Conservation (phyloP, 1,284 basidiomycete genomes). For the Kwoniella shivajii region DNA sequence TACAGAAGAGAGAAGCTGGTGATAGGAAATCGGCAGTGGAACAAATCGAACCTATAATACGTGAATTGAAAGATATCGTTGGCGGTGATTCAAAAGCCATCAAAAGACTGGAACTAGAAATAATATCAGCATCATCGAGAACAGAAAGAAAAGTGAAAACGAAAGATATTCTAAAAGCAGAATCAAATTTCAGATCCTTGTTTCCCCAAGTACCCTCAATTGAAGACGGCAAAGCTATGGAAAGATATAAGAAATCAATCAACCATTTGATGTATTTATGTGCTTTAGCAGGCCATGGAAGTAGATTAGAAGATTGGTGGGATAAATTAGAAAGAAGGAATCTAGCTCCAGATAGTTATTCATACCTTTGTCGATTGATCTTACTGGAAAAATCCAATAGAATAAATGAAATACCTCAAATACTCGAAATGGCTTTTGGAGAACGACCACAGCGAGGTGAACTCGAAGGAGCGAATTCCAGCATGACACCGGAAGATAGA, state of each 20-base stretch:
- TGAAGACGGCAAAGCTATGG: slow-evolving; percentile 8
- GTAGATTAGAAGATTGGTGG: slow-evolving; percentile 32
- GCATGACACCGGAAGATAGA: not conserved
- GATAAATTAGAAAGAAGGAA: slow-evolving; percentile 22
- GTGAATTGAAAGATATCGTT: slow-evolving; percentile 25
- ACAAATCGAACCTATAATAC: slow-evolving; percentile 24
- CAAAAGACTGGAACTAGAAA: slow-evolving; percentile 20
- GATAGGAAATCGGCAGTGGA: slow-evolving; percentile 18
- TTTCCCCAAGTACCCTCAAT: slow-evolving; percentile 14
- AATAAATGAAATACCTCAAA: slow-evolving; percentile 15
- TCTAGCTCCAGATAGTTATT: slow-evolving; percentile 27
- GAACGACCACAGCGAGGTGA: too few species aligned
- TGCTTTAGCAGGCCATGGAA: slow-evolving; percentile 23
- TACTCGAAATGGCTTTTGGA: not conserved
- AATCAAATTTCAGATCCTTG: slow-evolving; percentile 18
- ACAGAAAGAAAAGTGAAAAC: slow-evolving; percentile 10
- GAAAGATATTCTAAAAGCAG: slow-evolving; percentile 20
- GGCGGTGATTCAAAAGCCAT: slow-evolving; percentile 12
- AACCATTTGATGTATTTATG: slow-evolving; percentile 43
- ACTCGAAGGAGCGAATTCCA: not conserved
- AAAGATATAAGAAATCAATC: slow-evolving; percentile 25
- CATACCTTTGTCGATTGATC: slow-evolving; percentile 26
- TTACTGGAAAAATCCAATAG: slow-evolving; percentile 19
- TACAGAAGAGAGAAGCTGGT: slow-evolving; percentile 16
- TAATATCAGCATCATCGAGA: slow-evolving; percentile 15